Evolutionary conservation across 2,329 filamentous ascomycete species (phyloP).

Genomic region (Talaromyces verruculosus): DNA sequence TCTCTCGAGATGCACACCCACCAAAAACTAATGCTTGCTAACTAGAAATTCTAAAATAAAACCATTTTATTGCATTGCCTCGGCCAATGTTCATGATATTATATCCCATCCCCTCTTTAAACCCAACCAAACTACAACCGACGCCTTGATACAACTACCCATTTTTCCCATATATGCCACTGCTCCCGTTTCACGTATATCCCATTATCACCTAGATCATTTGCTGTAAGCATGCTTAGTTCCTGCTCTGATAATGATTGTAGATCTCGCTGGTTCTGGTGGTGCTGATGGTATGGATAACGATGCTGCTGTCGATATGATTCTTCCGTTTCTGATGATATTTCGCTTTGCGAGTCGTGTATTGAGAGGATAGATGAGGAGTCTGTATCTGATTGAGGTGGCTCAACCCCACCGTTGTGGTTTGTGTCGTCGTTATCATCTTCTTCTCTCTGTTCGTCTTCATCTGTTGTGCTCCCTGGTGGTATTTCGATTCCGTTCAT

Average conservation of each 20-base stretch:
- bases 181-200: constrained; percentile 35
- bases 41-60: not conserved
- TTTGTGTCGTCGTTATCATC: constrained; percentile 20
- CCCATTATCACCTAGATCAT: constrained; percentile 42
- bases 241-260: constrained; percentile 25
- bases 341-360: constrained; percentile 19
- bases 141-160: constrained; percentile 34
- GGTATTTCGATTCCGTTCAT: constrained; percentile 27
- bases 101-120: not conserved
- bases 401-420: constrained; percentile 12
- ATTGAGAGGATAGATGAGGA: constrained; percentile 18
- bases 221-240: constrained; percentile 30
- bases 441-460: constrained; percentile 10
- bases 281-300: constrained; percentile 15
- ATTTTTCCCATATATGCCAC: constrained; percentile 39
- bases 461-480: constrained; percentile 12
- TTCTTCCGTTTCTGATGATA: constrained; percentile 18
- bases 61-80: not conserved
- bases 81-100: not conserved
- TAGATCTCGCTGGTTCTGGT: constrained; percentile 15
- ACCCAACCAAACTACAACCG: constrained; percentile 15
- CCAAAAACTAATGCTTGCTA: not conserved
- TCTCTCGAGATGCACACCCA: not conserved
- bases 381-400: constrained; percentile 21
- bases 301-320: constrained; percentile 14